Base-by-base conservation (phyloP, 2,329 filamentous ascomycete genomes). In the Capronia epimyces region DNA sequence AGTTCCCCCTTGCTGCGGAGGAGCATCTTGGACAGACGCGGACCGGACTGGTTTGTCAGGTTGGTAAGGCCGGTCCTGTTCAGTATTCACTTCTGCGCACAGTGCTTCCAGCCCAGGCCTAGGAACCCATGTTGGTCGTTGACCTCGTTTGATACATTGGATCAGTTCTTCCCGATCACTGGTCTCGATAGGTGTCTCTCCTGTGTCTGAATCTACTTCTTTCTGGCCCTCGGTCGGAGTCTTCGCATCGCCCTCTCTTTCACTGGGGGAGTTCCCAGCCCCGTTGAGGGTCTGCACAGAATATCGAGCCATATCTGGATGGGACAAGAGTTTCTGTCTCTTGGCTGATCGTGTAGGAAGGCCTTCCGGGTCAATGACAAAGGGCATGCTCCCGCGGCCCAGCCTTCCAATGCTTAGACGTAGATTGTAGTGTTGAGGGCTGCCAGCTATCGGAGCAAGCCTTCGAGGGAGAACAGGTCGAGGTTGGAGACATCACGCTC, bases 141-240 rank as follows among this genome's bases (percentile, higher is more conserved):
- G 83, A 25, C 82, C 82, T 66, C 80, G 81, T 71, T 96, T 96
- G 59, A 96, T 77, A 58, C 84, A 79, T 68, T 89, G 81, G 50
- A 97, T 96, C 61, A 95, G 73, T 67, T 90, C 85, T 50, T 82
- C 81, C 57, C 90, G 79, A 66, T 89, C 82, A 52, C 65, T 66
- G 2, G 58, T 60, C 18, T 49, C 42, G 20, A 62, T 47, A 9
- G 43, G 18, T 13, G 34, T 41, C n/a, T 22, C 22, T 10, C 49
- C 34, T 5, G 45, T 15, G 1, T 42, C 43, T 27, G 21, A 4
- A 41, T 18, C 15, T 13, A 42, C 31, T 7, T 55, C 41, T 41
- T 24, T n/a, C 20, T 32, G 13, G 4, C 25, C 16, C 22, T n/a
- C 29, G 25, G 2, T 43, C 13, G 20, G 40, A 16, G 39, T 22